phyloP scores from a whole-genome alignment of 1,284 basidiomycete genomes.

The Naganishia sp. region DNA sequence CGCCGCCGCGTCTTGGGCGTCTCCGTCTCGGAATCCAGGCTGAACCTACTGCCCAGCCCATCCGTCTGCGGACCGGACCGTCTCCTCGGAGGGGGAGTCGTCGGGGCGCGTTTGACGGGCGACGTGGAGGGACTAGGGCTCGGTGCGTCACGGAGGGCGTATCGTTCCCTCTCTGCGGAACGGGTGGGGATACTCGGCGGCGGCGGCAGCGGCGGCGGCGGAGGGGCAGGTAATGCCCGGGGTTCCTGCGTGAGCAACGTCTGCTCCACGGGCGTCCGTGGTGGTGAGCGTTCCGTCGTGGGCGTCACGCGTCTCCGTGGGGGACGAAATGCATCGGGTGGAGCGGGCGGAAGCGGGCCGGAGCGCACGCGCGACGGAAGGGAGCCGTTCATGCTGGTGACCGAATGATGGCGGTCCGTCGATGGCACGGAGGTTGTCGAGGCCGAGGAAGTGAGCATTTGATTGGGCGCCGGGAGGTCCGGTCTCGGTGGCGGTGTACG shows the following conservation, averaged over 20 bases:
- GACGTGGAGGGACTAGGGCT: constrained; percentile 3
- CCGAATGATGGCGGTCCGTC: constrained; percentile 32
- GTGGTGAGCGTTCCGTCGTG: constrained; percentile 3
- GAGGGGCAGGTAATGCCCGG: neutral
- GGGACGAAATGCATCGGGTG: constrained; percentile 54
- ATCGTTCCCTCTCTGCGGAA: constrained; percentile 17
- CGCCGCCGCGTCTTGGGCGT: constrained; percentile 24
- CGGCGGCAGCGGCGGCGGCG: neutral
- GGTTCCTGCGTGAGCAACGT: too few species aligned
- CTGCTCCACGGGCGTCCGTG: constrained; percentile 11
- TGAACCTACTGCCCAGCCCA: constrained; percentile 21
- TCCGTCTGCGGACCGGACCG: neutral
- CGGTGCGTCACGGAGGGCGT: constrained; percentile 14
- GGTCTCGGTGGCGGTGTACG: constrained; percentile 1
- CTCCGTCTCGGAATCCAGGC: constrained; percentile 33
- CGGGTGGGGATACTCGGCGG: constrained; percentile 3
- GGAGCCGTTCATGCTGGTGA: constrained; percentile 12
- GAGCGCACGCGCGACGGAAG: neutral
- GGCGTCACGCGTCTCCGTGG: constrained; percentile 36
- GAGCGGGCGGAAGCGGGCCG: constrained; percentile 39
- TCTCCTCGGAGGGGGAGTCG: neutral
- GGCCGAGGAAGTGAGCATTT: neutral
- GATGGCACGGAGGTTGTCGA: constrained; percentile 18
- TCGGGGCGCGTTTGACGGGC: neutral
- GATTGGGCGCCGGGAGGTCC: constrained; percentile 26